Base-by-base conservation (phyloP, 345 rosid species). In the Salix arbutifolia region DNA sequence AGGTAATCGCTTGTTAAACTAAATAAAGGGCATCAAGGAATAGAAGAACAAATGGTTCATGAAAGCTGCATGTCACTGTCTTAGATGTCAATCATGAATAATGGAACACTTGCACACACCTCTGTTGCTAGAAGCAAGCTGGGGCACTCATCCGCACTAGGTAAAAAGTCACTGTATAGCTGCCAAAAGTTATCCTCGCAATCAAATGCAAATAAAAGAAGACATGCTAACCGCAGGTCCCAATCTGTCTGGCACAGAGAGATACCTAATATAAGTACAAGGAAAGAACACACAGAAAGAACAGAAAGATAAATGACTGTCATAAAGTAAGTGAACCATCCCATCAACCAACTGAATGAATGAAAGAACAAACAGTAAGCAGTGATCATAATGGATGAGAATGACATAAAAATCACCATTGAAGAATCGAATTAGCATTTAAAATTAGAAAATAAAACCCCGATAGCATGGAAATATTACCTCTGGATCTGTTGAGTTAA, bases 141-240 rank as follows among this genome's bases (percentile, higher is more conserved):
- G 68, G 90, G 89, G 83, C 94, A 90, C 77, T 95, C 97, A 71
- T 93, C 94, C 77, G 79, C 85, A 83, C 91, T 84, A 25, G 99
- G 99, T 30, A 95, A 83, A 76, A 95, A 93, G 84, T 95, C 99
- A 9, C 97, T 90, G 70, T 95, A 95, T 31, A 91, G 85, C 76
- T 91, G 90, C 98, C 99, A 95, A 84, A 95, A 95, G 81, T 88
- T 90, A 77, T 89, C 96, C 9, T 85, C 85, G 56, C 70, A 76
- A 80, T 95, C 97, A 83, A 95, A 91, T 70, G 98, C 87, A 76
- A 78, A 90, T 76, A 94, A 77, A 76, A 94, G 90, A 86, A 94
- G 94, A 82, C 97, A 92, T 4, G 99, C 97, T 84, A 95, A 81
- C 77, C 99, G 89, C 83, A 93, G 86, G 86, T 95, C 99, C 97